phyloP scores from a whole-genome alignment of 1,139 yeast species.

The Scheffersomyces lignicola region DNA sequence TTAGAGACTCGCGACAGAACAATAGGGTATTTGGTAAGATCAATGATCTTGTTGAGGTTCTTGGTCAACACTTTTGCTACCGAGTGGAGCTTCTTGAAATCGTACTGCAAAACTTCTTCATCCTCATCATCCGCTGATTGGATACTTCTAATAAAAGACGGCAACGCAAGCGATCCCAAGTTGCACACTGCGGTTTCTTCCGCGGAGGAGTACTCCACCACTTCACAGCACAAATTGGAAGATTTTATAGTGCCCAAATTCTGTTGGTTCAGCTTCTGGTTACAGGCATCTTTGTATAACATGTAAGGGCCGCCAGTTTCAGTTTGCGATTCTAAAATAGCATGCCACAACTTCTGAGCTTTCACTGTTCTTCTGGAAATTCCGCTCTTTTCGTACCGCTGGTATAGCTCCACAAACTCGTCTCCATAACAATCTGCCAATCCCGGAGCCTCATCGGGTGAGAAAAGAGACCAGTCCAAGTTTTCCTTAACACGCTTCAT shows the following conservation, averaged over 20 bases:
- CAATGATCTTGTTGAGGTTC: constrained; percentile 76
- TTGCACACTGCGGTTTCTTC: constrained; percentile 61
- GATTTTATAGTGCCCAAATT: constrained; percentile 58
- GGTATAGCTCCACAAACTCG: constrained; percentile 46
- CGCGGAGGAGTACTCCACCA: constrained; percentile 54
- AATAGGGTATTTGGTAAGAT: constrained; percentile 78
- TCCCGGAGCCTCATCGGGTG: constrained; percentile 56
- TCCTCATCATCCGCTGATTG: constrained; percentile 40
- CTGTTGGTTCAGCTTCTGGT: constrained; percentile 52
- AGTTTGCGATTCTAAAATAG: constrained; percentile 55
- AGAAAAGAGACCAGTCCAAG: constrained; percentile 54
- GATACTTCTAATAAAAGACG: constrained; percentile 35
- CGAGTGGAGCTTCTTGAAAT: constrained; percentile 68
- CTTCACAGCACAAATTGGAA: constrained; percentile 59
- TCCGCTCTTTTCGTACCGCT: constrained; percentile 45
- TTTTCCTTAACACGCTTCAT: constrained; percentile 54
- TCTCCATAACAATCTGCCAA: constrained; percentile 51
- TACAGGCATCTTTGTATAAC: constrained; percentile 59
- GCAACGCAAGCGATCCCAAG: constrained; percentile 54
- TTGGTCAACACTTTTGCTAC: constrained; percentile 73
- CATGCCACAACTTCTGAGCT: constrained; percentile 57
- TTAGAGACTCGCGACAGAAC: constrained; percentile 68
- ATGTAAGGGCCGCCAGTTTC: constrained; percentile 63
- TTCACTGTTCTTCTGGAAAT: constrained; percentile 36
- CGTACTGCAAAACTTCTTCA: constrained; percentile 48